Evolutionary conservation across 495 filamentous ascomycete species (phyloP).

Genomic region (Neurospora hispaniola): DNA sequence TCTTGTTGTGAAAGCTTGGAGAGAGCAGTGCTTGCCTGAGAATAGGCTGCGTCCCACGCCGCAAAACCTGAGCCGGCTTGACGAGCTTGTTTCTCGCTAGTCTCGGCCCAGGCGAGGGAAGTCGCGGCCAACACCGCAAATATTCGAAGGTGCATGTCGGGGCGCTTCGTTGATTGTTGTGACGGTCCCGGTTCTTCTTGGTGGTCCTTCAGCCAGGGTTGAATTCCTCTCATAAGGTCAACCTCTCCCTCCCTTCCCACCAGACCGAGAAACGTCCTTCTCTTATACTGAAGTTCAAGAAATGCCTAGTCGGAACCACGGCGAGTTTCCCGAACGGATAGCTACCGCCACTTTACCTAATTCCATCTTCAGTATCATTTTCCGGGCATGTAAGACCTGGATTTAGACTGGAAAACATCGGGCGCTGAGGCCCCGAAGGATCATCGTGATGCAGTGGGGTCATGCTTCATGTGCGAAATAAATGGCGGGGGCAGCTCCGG

Average conservation of each 20-base stretch:
- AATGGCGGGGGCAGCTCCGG: slow-evolving; percentile 1
- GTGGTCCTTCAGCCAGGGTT: not conserved
- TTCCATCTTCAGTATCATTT: not conserved
- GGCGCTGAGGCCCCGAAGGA: slow-evolving; percentile 6
- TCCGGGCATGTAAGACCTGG: not conserved
- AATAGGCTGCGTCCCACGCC: slow-evolving; percentile 44
- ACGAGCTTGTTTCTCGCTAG: slow-evolving; percentile 4
- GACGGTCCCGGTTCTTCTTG: not conserved
- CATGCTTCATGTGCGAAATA: slow-evolving; percentile 1
- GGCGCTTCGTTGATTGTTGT: not conserved
- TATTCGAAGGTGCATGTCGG: slow-evolving; percentile 6
- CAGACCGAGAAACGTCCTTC: not conserved
- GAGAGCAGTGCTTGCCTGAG: slow-evolving; percentile 44
- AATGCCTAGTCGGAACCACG: slow-evolving; percentile 15
- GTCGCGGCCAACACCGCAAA: slow-evolving; percentile 6
- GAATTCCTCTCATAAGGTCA: not conserved
- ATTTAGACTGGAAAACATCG: slow-evolving; percentile 2
- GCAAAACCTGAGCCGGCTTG: slow-evolving; percentile 6
- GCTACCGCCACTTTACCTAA: not conserved
- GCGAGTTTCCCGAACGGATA: slow-evolving; percentile 4
- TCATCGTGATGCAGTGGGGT: not conserved
- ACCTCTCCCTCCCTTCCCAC: not conserved
- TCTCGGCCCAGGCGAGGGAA: slow-evolving; percentile 3
- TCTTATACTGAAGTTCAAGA: slow-evolving; percentile 10
- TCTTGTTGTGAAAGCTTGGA: slow-evolving; percentile 45